Conservation (phyloP, 805 yeast genomes). For the Wilhelminamyces savonicus region DNA sequence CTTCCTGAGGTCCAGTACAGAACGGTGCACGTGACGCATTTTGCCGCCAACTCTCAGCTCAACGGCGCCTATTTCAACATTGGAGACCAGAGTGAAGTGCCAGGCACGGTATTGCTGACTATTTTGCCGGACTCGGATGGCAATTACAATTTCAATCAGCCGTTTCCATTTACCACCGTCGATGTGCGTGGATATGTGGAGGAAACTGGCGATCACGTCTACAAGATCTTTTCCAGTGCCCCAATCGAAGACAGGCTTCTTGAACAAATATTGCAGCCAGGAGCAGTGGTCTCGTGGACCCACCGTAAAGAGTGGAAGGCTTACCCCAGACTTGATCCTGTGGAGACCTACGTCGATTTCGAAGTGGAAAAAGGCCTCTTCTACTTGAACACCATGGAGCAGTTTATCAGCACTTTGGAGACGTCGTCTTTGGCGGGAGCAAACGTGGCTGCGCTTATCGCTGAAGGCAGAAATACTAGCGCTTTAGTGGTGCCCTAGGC, state of each 20-base stretch:
- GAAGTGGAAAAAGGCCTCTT: slow-evolving; percentile 26
- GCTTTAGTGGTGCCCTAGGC: neutral
- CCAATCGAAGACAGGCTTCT: slow-evolving; percentile 6
- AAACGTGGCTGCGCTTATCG: slow-evolving; percentile 39
- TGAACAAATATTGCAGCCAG: neutral
- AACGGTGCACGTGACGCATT: slow-evolving; percentile 31
- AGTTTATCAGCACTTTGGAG: slow-evolving; percentile 47
- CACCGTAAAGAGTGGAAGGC: slow-evolving; percentile 36
- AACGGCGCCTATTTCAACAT: slow-evolving; percentile 9
- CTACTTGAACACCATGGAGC: slow-evolving; percentile 42
- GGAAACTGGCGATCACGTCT: slow-evolving; percentile 23
- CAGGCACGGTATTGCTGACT: slow-evolving; percentile 17
- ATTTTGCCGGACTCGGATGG: slow-evolving; percentile 1
- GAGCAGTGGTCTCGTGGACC: slow-evolving; percentile 4
- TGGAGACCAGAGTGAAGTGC: slow-evolving; percentile 11
- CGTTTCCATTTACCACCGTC: slow-evolving; percentile 27
- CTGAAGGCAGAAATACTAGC: slow-evolving; percentile 13
- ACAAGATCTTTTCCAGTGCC: slow-evolving; percentile 35
- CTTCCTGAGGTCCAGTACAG: slow-evolving; percentile 28
- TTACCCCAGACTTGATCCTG: slow-evolving; percentile 36
- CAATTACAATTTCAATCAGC: no score
- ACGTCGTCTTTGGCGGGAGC: slow-evolving; percentile 46
- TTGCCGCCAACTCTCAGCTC: slow-evolving; percentile 15
- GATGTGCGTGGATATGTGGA: slow-evolving; percentile 20
- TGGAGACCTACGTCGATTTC: slow-evolving; percentile 17